Evolutionary conservation across 1,284 basidiomycete genomes (phyloP), one percentile per base, ranked within the genome.

Genomic region (Microbotryum scabiosae): DNA sequence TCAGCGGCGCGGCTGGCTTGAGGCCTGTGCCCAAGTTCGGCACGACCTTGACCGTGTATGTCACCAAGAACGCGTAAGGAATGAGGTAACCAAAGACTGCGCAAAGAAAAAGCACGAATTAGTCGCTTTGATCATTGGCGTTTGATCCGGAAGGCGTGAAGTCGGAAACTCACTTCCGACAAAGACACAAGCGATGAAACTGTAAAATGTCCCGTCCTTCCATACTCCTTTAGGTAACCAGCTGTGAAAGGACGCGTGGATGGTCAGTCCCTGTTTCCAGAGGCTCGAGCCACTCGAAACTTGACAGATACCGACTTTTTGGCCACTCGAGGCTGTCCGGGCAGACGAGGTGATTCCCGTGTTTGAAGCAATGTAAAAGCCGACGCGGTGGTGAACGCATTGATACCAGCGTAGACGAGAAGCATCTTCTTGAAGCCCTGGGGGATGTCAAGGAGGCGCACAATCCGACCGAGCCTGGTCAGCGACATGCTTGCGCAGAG

Each of bases 381-480:
- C 60, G 46, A 46, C 8, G 28, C 26, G n/a, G 46, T 60, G n/a
- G 47, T 50, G 32, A 59, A 48, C 2, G 50, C 56, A 36, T 55
- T 62, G 48, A 67, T 62, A 3, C 49, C 59, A 14, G 63, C 56
- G 41, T 67, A 67, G 36, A 67, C 54, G 59, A 61, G 51, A 5
- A 18, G 36, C 36, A 41, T 41, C 10, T 41, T 41, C 36, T 41
- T 41, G 36, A 41, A 41, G 16, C 36, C 36, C 36, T 41, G 36
- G 10, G 10, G 36, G 36, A 41, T 41, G 36, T 10, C 1, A 18
- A 41, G 36, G 36, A 41, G 36, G 36, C 36, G 36, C 36, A 18
- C 36, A 41, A 16, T 41, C 36, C 36, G 9, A 41, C 36, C 36
- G 10, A 18, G 14, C 12, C 16, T 41, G 36, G 51, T 25, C 10